Percentiles rank a stretch among this genome's conserved stretches.
These are phyloP conservation scores for Fereydounia khargensis DNA, from an alignment of 1,284 basidiomycete genomes.

Conservation along the genomic window DNA sequence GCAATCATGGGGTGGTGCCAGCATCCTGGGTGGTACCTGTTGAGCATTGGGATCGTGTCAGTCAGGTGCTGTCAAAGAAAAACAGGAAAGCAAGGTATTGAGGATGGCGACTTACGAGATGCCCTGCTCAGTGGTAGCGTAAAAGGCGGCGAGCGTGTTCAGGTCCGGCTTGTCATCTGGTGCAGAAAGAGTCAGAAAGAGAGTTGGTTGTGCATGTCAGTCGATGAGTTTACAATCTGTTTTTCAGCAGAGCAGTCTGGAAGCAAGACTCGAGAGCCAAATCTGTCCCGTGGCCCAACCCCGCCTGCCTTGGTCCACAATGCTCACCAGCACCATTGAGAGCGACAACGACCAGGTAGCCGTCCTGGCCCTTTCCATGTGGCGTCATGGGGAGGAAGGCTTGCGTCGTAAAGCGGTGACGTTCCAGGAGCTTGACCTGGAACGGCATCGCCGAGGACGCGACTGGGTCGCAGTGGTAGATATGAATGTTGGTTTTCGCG, in stretches of 20 bases:
- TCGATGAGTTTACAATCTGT: too few relatives aligned
- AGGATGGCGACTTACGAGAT: slow-evolving; percentile 31
- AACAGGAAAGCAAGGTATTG: too few relatives aligned
- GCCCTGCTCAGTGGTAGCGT: slow-evolving; percentile 36
- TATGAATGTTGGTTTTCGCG: slow-evolving; percentile 39
- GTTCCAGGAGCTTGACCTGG: slow-evolving; percentile 43
- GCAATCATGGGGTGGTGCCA: slow-evolving; percentile 54
- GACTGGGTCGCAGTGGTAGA: slow-evolving; percentile 41
- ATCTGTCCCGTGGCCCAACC: too few relatives aligned
- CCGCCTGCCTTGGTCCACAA: too few relatives aligned
- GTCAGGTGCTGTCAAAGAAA: too few relatives aligned
- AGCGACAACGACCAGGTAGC: slow-evolving; percentile 51
- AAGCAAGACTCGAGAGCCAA: too few relatives aligned
- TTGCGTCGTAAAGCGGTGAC: slow-evolving; percentile 49
- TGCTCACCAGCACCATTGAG: slow-evolving; percentile 32
- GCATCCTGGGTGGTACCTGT: slow-evolving; percentile 40
- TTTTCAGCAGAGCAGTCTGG: too few relatives aligned
- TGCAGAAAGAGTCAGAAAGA: too few relatives aligned
- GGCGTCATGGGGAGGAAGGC: slow-evolving; percentile 44
- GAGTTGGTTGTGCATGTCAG: too few relatives aligned
- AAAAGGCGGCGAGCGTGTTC: slow-evolving; percentile 35
- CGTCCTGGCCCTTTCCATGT: slow-evolving; percentile 11
- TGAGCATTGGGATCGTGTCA: too few relatives aligned
- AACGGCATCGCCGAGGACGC: slow-evolving; percentile 16
- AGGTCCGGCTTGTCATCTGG: slow-evolving; percentile 50